Base-by-base conservation (phyloP, 2,329 filamentous ascomycete genomes). In the Beauveria asiatica region DNA sequence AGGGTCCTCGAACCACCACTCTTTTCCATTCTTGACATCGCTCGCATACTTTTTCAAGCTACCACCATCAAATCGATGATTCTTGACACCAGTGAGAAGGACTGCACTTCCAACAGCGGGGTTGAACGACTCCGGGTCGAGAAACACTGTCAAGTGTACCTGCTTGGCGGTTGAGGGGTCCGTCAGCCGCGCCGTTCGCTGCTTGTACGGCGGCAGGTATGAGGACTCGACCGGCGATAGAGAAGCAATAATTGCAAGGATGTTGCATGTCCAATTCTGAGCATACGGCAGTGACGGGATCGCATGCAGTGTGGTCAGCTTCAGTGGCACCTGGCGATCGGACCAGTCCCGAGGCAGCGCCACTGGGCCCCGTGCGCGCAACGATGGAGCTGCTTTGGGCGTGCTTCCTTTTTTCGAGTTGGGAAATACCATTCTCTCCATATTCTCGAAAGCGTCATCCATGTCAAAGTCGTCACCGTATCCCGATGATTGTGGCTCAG, bases 221-320 rank as follows among this genome's bases (percentile, higher is more conserved):
- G 78, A 79, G 1, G 80, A 72, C 61, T 83, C 78, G 17, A 82
- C 69, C 0, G 70, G 73, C 0, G 78, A 79, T 3, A 83, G 69
- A 1, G 75, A 75, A 0, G 72, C 69, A 3, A 83, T 62, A n/a
- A 84, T 73, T 59, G 75, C 80, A 3, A 84, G 75, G 7, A 82
- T 71, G 62, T 83, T 83, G 67, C 80, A 76, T 50, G 78, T 78
- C 81, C 80, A 84, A 66, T 84, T 84, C 61, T 83, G 80, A 57
- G 78, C 77, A 69, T 81, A 83, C 1, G 80, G 81, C 1, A 84
- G 74, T 62, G 76, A 71, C 0, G 80, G 78, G 53, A 84, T 78
- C 7, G 76, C 72, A 51, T 73, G 73, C 13, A 84, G 72, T 3
- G 74, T 73, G 0, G 80, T 83, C 30, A 84, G 76, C 63, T 80